Conservation (phyloP, 2,329 filamentous ascomycete genomes). For the Leptographium wingfieldii region DNA sequence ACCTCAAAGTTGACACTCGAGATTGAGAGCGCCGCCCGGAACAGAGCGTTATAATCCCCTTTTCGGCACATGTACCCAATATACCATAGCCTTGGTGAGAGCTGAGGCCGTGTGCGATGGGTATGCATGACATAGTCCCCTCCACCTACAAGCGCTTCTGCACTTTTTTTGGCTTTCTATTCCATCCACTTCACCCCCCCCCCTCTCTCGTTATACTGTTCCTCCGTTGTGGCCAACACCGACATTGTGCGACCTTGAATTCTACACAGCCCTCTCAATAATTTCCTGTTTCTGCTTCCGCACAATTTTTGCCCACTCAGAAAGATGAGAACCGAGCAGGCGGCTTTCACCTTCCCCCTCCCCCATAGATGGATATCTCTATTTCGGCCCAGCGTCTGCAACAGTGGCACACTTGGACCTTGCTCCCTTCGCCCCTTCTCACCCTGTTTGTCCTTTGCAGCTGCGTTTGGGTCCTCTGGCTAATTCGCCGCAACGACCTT, state of each 20-base stretch:
- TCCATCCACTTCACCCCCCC: neutral
- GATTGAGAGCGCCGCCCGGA: neutral
- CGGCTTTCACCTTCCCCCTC: neutral
- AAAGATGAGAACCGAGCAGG: neutral
- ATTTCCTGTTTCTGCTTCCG: neutral
- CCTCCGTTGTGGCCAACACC: neutral
- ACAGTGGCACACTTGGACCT: neutral
- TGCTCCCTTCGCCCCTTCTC: neutral
- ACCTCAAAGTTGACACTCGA: neutral
- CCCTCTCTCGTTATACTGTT: neutral
- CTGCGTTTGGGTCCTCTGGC: conserved; percentile 10
- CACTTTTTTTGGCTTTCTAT: neutral
- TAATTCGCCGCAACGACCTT: conserved; percentile 18
- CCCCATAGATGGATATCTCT: neutral
- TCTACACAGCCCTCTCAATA: neutral
- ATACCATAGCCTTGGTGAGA: conserved; percentile 5
- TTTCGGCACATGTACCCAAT: conserved; percentile 4
- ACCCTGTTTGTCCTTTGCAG: neutral
- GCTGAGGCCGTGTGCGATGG: conserved; percentile 9
- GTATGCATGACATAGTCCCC: conserved; percentile 3
- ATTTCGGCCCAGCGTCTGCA: neutral
- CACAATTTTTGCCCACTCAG: neutral
- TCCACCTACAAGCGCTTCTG: neutral
- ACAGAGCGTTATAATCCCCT: neutral
- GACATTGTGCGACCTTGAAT: neutral